phyloP scores from a whole-genome alignment of 2,329 filamentous ascomycete genomes.

The Trichoderma guizhouense region DNA sequence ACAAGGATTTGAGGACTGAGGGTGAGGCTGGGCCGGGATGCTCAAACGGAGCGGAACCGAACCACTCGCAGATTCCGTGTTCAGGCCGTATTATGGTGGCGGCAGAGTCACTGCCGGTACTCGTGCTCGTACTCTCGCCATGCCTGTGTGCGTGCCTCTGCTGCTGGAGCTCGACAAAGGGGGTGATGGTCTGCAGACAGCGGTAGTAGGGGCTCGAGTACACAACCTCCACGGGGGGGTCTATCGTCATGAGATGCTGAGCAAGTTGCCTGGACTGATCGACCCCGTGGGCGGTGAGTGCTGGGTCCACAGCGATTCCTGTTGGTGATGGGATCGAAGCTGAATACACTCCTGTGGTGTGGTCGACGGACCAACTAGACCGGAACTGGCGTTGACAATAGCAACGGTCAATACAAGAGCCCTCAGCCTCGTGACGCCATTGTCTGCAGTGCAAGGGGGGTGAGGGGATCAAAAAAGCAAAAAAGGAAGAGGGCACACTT shows the following conservation, averaged over 20 bases:
- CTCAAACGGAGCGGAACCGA: slow-evolving; percentile 78
- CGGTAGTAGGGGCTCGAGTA: slow-evolving; percentile 87
- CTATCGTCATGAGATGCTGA: slow-evolving; percentile 56
- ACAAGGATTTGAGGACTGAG: slow-evolving; percentile 60
- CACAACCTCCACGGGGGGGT: slow-evolving; percentile 68
- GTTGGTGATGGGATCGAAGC: slow-evolving; percentile 75
- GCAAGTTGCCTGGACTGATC: slow-evolving; percentile 78
- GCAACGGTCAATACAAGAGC: slow-evolving; percentile 20
- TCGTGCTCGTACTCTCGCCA: neutral
- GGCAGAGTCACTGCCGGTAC: slow-evolving; percentile 2
- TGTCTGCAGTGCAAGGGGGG: slow-evolving; percentile 18
- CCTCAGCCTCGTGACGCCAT: slow-evolving; percentile 17
- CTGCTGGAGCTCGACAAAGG: slow-evolving; percentile 54
- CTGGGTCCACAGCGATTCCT: slow-evolving; percentile 81
- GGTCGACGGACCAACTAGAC: slow-evolving; percentile 83
- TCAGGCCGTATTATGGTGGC: slow-evolving; percentile 51
- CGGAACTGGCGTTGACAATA: slow-evolving; percentile 63
- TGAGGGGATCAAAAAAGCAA: neutral
- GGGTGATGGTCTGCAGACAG: slow-evolving; percentile 78
- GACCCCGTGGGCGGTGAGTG: slow-evolving; percentile 82
- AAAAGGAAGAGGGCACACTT: slow-evolving; percentile 30
- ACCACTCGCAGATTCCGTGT: slow-evolving; percentile 76
- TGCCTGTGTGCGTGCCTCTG: neutral
- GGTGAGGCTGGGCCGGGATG: slow-evolving; percentile 75
- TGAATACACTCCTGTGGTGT: slow-evolving; percentile 73